Conservation (phyloP, 2,329 filamentous ascomycete species). For the Colletotrichum somersetense region DNA sequence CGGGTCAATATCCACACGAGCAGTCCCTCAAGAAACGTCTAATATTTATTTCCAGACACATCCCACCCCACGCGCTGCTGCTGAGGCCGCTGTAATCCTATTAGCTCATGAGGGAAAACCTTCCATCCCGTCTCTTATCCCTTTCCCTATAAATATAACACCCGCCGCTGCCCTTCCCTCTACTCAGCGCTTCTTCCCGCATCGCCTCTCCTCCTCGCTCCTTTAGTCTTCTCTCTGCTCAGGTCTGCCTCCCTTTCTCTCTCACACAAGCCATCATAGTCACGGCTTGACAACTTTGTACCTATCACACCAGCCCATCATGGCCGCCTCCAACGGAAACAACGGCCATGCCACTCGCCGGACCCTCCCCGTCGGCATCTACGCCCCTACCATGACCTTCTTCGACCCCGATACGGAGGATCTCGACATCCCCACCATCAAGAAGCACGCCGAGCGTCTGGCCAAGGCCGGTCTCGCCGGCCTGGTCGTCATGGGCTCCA, state of each 20-base stretch:
- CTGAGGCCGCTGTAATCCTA: conserved; percentile 44
- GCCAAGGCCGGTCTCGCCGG: conserved; percentile 83
- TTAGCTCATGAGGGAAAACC: conserved; percentile 52
- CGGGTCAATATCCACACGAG: conserved; percentile 56
- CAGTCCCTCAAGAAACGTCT: conserved; percentile 46
- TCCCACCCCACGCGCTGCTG: conserved; percentile 49
- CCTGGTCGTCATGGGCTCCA: conserved; percentile 89
- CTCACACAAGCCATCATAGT: conserved; percentile 19
- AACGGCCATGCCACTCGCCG: conserved; percentile 53
- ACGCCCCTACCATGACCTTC: conserved; percentile 91
- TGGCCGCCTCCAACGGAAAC: conserved; percentile 43
- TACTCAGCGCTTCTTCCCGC: conserved; percentile 11
- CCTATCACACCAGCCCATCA: conserved; percentile 33
- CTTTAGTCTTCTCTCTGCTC: conserved; percentile 24
- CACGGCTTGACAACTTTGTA: conserved; percentile 32
- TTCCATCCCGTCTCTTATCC: conserved; percentile 40
- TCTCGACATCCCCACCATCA: conserved; percentile 82
- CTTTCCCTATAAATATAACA: conserved; percentile 50
- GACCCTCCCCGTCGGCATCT: conserved; percentile 83
- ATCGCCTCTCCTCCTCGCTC: conserved; percentile 41
- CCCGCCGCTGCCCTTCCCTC: conserved; percentile 20
- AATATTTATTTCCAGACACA: conserved; percentile 45
- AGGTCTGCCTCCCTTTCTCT: not conserved
- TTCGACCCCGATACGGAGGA: conserved; percentile 88
- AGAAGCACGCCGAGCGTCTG: conserved; percentile 83